A percentile compares a stretch with the other conserved stretches of the same genome.
phyloP scores from a whole-genome alignment of 768 basidiomycete genomes.

The Gloeopeniophorella convolvens region DNA sequence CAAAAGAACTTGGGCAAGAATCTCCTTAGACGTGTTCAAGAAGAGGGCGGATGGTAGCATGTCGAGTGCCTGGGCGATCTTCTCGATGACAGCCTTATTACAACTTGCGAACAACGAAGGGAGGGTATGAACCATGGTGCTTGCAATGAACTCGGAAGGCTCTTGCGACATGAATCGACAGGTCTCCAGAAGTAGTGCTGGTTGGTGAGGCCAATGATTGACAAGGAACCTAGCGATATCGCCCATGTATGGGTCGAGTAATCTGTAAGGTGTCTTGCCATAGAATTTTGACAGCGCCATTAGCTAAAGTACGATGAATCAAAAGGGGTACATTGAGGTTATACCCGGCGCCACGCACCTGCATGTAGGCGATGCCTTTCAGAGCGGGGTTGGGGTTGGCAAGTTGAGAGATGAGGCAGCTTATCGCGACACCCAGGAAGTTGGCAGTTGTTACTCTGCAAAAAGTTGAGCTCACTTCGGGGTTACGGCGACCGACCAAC shows the following conservation, averaged over 20 bases:
- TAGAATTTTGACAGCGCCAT: slow-evolving; percentile 48
- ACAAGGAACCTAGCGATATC: slow-evolving; percentile 62
- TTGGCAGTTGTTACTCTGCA: slow-evolving; percentile 43
- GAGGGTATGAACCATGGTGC: slow-evolving; percentile 57
- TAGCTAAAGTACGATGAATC: slow-evolving; percentile 39
- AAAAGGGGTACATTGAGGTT: slow-evolving; percentile 9
- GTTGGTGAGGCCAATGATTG: slow-evolving; percentile 49
- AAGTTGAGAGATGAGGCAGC: slow-evolving; percentile 58
- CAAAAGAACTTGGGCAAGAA: slow-evolving; percentile 64
- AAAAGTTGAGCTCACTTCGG: background rate
- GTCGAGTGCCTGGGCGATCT: slow-evolving; percentile 49
- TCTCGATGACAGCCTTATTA: slow-evolving; percentile 51
- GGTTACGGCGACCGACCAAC: slow-evolving; percentile 24
- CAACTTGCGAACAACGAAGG: slow-evolving; percentile 63
- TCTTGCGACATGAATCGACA: slow-evolving; percentile 62
- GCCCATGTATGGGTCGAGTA: slow-evolving; percentile 65
- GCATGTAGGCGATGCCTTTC: slow-evolving; percentile 60
- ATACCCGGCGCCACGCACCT: slow-evolving; percentile 39
- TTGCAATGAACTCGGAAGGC: slow-evolving; percentile 53
- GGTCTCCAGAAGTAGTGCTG: slow-evolving; percentile 51
- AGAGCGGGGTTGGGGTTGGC: slow-evolving; percentile 63
- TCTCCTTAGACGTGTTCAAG: slow-evolving; percentile 47
- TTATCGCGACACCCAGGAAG: slow-evolving; percentile 52
- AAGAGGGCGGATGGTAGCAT: slow-evolving; percentile 43
- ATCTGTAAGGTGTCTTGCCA: slow-evolving; percentile 55